phyloP scores from a whole-genome alignment of 805 yeast genomes.

The Metschnikowia kofuensis region DNA sequence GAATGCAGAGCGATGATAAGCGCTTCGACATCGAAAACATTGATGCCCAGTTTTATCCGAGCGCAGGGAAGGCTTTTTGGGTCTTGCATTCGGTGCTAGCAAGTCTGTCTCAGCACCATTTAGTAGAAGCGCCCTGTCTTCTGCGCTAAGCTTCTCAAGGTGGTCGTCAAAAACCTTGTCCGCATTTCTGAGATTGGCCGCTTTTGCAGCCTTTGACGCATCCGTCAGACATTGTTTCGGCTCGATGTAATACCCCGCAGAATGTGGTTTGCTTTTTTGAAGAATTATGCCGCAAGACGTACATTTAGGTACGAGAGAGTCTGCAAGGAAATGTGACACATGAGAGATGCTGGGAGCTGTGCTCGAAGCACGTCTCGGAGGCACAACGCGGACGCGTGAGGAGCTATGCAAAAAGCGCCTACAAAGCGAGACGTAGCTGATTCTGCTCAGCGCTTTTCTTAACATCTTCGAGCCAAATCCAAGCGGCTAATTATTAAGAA shows the following conservation, averaged over 20 bases:
- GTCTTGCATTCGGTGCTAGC: not conserved
- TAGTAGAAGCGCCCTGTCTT: slow-evolving; percentile 27
- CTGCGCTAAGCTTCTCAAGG: slow-evolving; percentile 19
- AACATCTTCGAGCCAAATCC: not conserved
- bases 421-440: not conserved
- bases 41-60: slow-evolving; percentile 16
- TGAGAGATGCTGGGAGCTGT: slow-evolving; percentile 6
- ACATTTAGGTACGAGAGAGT: slow-evolving; percentile 32
- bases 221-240: slow-evolving; percentile 1
- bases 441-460: not conserved
- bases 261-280: slow-evolving; percentile 36
- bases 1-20: slow-evolving; percentile 42
- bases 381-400: slow-evolving; percentile 7
- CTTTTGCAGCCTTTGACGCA: not conserved
- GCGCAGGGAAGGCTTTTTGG: not conserved
- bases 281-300: slow-evolving; percentile 56
- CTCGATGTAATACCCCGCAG: slow-evolving; percentile 44
- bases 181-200: slow-evolving; percentile 14
- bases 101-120: slow-evolving; percentile 14
- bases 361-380: slow-evolving; percentile 2
- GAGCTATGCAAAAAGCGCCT: not conserved
- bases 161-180: slow-evolving; percentile 24
- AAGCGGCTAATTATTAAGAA: too few relatives aligned
- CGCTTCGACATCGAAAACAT: slow-evolving; percentile 59
- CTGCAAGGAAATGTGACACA: slow-evolving; percentile 14